These are phyloP conservation scores for Xylaria sp. DNA, from an alignment of 2,329 filamentous ascomycete genomes.

Conservation along the genomic window DNA sequence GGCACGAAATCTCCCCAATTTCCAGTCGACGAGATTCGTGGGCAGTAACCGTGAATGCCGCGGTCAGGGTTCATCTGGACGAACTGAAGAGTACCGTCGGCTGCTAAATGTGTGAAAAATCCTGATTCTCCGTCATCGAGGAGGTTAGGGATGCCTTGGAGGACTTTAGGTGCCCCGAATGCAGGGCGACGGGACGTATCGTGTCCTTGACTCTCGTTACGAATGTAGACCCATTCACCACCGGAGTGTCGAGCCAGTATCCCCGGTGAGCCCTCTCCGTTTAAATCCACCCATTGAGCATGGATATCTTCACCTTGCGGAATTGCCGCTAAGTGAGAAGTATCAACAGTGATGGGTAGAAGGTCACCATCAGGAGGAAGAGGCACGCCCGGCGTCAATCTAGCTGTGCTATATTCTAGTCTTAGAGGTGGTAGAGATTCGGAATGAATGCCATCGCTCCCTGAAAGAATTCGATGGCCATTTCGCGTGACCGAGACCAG, in stretches of 20 bases:
- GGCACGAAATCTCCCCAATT: background rate
- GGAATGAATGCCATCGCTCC: background rate
- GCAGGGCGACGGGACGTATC: background rate
- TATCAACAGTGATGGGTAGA: background rate
- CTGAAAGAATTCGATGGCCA: background rate
- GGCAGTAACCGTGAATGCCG: background rate
- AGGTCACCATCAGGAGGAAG: background rate
- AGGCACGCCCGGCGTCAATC: background rate
- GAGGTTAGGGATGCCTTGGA: background rate
- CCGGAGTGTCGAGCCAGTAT: background rate
- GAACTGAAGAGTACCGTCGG: background rate
- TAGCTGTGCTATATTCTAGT: background rate
- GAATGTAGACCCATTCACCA: background rate
- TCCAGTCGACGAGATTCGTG: background rate
- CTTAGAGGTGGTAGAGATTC: background rate
- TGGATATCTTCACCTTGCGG: background rate
- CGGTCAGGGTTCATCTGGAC: background rate
- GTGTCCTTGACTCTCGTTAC: background rate
- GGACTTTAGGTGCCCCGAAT: background rate
- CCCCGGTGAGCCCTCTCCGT: background rate
- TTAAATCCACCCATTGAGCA: conserved; percentile 5
- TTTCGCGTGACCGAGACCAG: background rate
- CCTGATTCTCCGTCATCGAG: background rate
- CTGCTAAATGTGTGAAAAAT: background rate
- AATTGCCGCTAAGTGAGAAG: background rate